Percentiles rank a stretch among this genome's conserved stretches.
Evolutionary conservation across 495 filamentous ascomycete genomes (phyloP).

Genomic region (Lepidopterella palustris): DNA sequence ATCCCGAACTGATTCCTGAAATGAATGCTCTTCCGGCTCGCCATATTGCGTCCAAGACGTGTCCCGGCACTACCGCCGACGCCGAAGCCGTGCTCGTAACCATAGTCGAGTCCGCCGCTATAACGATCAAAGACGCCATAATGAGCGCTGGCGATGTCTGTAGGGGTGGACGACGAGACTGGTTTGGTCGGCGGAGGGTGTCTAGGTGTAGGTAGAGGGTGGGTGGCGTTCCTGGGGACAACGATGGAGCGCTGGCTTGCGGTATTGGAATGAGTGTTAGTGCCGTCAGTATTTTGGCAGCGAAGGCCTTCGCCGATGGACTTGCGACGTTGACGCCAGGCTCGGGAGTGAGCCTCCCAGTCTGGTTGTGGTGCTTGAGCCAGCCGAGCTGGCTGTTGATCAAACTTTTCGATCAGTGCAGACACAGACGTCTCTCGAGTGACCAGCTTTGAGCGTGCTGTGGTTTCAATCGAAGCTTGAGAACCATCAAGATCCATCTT

Average conservation of each 20-base stretch:
- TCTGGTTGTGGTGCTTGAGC: constrained; percentile 1
- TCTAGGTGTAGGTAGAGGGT: background rate
- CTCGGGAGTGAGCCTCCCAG: constrained; percentile 22
- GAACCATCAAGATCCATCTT: background rate
- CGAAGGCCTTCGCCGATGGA: constrained; percentile 23
- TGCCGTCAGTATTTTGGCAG: background rate
- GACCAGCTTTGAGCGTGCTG: constrained; percentile 7
- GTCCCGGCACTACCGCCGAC: constrained; percentile 42
- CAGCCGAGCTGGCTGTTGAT: constrained; percentile 8
- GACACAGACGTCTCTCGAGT: constrained; percentile 13
- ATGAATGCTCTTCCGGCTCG: constrained; percentile 40
- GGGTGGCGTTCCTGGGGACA: background rate
- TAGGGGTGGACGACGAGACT: background rate
- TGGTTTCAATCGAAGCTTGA: background rate
- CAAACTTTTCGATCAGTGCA: constrained; percentile 17
- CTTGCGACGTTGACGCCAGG: constrained; percentile 29
- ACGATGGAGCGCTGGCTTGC: background rate
- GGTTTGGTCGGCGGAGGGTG: background rate
- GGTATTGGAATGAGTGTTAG: background rate
- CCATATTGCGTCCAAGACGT: constrained; percentile 28
- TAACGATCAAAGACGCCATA: constrained; percentile 35
- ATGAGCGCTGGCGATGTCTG: background rate
- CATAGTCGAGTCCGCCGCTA: constrained; percentile 40
- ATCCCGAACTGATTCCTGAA: constrained; percentile 34
- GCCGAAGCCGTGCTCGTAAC: constrained; percentile 39